Evolutionary conservation across 108 stramenopile species (phyloP).

Genomic region (Skeletonema costatum): DNA sequence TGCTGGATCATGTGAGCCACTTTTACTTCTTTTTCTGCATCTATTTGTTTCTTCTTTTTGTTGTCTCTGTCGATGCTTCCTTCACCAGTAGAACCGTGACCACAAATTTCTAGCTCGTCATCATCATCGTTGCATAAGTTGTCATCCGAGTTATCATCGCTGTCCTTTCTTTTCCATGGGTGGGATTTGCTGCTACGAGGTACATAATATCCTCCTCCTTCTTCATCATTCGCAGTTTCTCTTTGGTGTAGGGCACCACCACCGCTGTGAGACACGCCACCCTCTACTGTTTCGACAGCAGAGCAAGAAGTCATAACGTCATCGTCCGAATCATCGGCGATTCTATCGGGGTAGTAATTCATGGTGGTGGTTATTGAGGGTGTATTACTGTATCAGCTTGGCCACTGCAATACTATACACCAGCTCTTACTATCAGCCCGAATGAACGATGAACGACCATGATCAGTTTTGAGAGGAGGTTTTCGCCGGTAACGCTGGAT

Average conservation of each 20-base stretch:
- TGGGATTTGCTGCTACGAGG: background rate
- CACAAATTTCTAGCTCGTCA: background rate
- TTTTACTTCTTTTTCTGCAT: slow-evolving; percentile 5
- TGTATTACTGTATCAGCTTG: background rate
- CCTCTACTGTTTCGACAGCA: slow-evolving; percentile 17
- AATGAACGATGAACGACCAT: too few relatives aligned
- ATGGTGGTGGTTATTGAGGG: background rate
- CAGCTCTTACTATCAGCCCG: too few relatives aligned
- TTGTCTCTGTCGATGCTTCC: background rate
- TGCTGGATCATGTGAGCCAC: slow-evolving; percentile 37
- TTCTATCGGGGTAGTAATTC: slow-evolving; percentile 42
- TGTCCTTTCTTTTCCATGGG: background rate
- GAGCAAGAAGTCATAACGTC: slow-evolving; percentile 22
- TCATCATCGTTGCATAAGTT: background rate
- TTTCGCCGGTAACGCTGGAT: too few relatives aligned
- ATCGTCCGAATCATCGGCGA: slow-evolving; percentile 30
- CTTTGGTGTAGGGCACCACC: background rate
- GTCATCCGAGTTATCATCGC: background rate
- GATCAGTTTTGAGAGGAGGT: too few relatives aligned
- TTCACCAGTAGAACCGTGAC: background rate
- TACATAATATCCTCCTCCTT: background rate
- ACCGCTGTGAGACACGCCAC: background rate
- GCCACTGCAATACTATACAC: too few relatives aligned
- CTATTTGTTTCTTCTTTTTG: background rate
- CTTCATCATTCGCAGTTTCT: background rate